Evolutionary conservation across 78 protist genomes (phyloP), one percentile per base, ranked within the genome.

Genomic region (Ministeria vibrans): DNA sequence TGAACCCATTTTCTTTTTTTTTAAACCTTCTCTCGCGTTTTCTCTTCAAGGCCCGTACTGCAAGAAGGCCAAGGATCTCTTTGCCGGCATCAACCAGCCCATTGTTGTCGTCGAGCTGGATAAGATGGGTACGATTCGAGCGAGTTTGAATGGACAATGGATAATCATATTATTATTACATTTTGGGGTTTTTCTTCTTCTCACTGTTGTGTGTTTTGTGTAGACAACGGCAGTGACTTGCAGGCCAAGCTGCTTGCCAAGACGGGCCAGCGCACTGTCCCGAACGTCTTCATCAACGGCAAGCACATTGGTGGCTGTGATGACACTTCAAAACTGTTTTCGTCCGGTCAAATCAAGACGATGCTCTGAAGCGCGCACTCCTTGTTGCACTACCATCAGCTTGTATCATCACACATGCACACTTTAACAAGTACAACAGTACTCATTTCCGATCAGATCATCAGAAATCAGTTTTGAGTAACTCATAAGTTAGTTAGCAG

Each of bases 241-340:
- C 84, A 80, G 64, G 2, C 30, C 7, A 11, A 69, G 30, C 78
- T 80, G 25, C 25, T 0, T 7, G 32, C 25, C 23, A 32, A 53
- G 39, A 63, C 79, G n/a, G 84, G 84, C 28, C 84, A 80, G 66
- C 51, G 78, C 59, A 74, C 84, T 27, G 84, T 69, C 44, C 84
- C 84, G 68, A 71, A 71, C 46, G 84, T 80, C 55, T 59, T 80
- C 71, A 36, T 80, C 72, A 28, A n/a, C 38, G 78, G 70, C 72
- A 49, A 1, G 34, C 78, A 71, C 78, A 34, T 80, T 27, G 84
- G 84, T 36, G 84, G 84, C 36, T 53, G 39, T 61, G 49, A 41
- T 46, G 84, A 69, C 70, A 69, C 77, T 32, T 4, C 22, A 11
- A 22, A 5, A 9, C 39, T 28, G n/a, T 22, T 28, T 20, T 6